Base-by-base conservation (phyloP, 148 eudicot genomes). In the Amaranthus hypochondriacus region DNA sequence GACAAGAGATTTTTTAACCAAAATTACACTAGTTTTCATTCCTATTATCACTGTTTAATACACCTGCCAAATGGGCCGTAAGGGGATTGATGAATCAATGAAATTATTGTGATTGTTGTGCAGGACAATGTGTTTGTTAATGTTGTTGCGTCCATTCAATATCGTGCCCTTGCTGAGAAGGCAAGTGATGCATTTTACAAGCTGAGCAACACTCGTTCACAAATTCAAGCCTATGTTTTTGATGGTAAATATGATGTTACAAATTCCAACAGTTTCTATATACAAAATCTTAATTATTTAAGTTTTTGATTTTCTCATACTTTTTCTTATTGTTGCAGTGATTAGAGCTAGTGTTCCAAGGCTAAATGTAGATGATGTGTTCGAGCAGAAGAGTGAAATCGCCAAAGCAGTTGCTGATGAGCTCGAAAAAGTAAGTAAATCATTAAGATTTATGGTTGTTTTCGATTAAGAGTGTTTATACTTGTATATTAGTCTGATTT, bases 91-190 rank as follows among this genome's bases (percentile, higher is more conserved):
- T 0, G 39, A 28, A 28, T 28, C 39, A 28, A 28, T 28, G 39
- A 28, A 28, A 28, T 28, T 28, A 28, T 28, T 28, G 39, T 28
- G 39, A 28, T 72, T 6, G 18, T 56, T 56, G 11, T 56, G 11
- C 75, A 84, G 89, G 89, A 86, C 75, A 84, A 86, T 70, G 89
- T 86, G 67, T 86, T 84, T 73, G 89, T 86, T 50, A 86, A 62
- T 50, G 87, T 86, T 10, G 87, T 86, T 4, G 89, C 89, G 48
- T 86, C 87, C 0, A 76, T 86, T 60, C 87, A 86, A 69, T 86
- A 77, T 64, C 85, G 82, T 4, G 87, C 84, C 64, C 62, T 86
- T 44, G 73, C 83, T 47, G 82, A 80, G 9, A 86, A 84, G 70
- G 89, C 89, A 9, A 75, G 59, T 62, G 89, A 86, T 42, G 87